Percentiles rank a stretch among this genome's conserved stretches.
phyloP scores from a whole-genome alignment of 2,329 filamentous ascomycete species.

The Claviceps sp. region DNA sequence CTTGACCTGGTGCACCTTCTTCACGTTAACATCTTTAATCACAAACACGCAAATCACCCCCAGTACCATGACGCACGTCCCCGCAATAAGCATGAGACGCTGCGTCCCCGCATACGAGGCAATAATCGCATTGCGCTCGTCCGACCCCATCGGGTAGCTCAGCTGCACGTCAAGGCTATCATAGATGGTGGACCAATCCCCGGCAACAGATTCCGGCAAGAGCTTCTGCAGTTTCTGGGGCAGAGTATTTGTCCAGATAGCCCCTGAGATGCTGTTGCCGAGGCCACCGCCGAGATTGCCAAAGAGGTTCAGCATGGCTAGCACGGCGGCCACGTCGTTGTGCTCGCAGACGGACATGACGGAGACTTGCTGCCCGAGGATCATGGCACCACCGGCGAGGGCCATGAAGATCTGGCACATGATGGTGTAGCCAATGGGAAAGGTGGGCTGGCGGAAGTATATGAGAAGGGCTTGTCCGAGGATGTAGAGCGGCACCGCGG shows the following conservation, averaged over 20 bases:
- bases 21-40: neutral
- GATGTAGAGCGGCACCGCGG: slow-evolving; percentile 38
- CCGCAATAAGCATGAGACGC: neutral
- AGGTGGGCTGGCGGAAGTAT: slow-evolving; percentile 23
- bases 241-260: slow-evolving; percentile 31
- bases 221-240: slow-evolving; percentile 1
- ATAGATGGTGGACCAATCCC: neutral
- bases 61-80: slow-evolving; percentile 1
- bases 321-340: slow-evolving; percentile 35
- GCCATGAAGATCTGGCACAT: slow-evolving; percentile 42
- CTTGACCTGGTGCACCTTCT: slow-evolving; percentile 2
- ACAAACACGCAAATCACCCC: neutral
- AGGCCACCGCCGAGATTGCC: slow-evolving; percentile 31
- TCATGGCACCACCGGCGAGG: slow-evolving; percentile 39
- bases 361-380: slow-evolving; percentile 40
- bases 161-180: slow-evolving; percentile 2
- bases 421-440: slow-evolving; percentile 32
- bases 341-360: slow-evolving; percentile 42
- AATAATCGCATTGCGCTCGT: slow-evolving; percentile 1
- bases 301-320: slow-evolving; percentile 31
- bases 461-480: slow-evolving; percentile 30
- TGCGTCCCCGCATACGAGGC: neutral
- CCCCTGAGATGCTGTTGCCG: slow-evolving; percentile 28
- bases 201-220: neutral
- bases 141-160: neutral